These are phyloP conservation scores for Stagonosporopsis rhizophila DNA, from an alignment of 2,329 filamentous ascomycete genomes.

Conservation along the genomic window DNA sequence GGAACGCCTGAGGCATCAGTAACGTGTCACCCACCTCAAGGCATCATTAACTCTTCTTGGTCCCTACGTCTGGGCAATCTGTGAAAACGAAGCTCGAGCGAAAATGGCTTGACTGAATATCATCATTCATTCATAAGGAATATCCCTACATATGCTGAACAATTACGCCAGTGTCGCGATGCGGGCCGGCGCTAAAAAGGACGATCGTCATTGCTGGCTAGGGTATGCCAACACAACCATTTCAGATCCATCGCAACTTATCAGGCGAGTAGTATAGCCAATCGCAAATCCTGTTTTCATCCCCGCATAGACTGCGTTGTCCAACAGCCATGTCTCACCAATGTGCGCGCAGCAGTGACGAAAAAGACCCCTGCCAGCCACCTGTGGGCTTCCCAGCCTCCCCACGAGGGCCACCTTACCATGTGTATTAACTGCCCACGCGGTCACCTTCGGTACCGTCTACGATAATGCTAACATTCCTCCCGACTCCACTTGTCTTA, in stretches of 20 bases:
- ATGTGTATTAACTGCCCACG: slow-evolving; percentile 20
- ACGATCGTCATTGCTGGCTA: slow-evolving; percentile 15
- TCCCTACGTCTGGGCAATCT: background rate
- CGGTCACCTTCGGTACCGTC: slow-evolving; percentile 13
- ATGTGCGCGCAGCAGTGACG: slow-evolving; percentile 30
- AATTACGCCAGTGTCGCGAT: background rate
- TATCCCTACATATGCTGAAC: background rate
- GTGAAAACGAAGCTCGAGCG: background rate
- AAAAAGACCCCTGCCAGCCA: slow-evolving; percentile 35
- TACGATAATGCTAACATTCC: slow-evolving; percentile 36
- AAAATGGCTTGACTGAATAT: background rate
- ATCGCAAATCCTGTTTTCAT: slow-evolving; percentile 17
- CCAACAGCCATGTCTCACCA: slow-evolving; percentile 30
- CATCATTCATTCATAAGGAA: background rate
- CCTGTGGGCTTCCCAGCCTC: slow-evolving; percentile 33
- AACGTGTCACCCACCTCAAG: background rate
- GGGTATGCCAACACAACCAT: slow-evolving; percentile 14
- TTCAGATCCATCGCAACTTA: slow-evolving; percentile 7
- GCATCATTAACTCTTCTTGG: background rate
- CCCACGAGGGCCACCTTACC: slow-evolving; percentile 25
- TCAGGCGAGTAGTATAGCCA: slow-evolving; percentile 6
- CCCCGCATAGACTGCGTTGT: slow-evolving; percentile 7
- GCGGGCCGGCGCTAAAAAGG: slow-evolving; percentile 12
- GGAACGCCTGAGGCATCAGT: background rate
- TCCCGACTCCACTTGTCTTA: slow-evolving; percentile 39